A percentile compares a stretch with the other conserved stretches of the same genome.
phyloP scores from a whole-genome alignment of 495 filamentous ascomycete species.

The Hypoxylon subgilvum region DNA sequence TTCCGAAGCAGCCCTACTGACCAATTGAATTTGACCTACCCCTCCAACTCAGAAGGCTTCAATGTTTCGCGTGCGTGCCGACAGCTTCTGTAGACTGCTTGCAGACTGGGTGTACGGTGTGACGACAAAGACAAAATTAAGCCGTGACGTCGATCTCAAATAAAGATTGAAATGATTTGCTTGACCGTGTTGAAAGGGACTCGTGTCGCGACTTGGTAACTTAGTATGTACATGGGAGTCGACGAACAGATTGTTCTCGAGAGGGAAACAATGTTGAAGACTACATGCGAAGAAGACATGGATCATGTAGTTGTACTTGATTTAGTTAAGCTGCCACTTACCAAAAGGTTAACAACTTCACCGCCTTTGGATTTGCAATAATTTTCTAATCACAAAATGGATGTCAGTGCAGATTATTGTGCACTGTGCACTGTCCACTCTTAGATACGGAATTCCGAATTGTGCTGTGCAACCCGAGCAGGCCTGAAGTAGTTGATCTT shows the following conservation, averaged over 20 bases:
- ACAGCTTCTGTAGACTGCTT: conserved; percentile 8
- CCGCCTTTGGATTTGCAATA: conserved; percentile 26
- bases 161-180: not conserved
- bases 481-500: not conserved
- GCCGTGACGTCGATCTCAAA: conserved; percentile 9
- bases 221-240: too few species aligned
- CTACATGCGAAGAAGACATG: too few species aligned
- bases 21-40: conserved; percentile 20
- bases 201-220: too few species aligned
- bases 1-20: conserved; percentile 13
- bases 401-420: not conserved
- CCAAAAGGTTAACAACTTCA: conserved; percentile 3
- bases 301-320: not conserved
- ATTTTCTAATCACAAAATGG: too few species aligned
- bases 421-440: conserved; percentile 5
- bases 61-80: conserved; percentile 7
- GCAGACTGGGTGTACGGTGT: not conserved
- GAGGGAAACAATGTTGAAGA: too few species aligned
- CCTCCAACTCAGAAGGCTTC: conserved; percentile 29
- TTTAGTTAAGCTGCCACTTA: not conserved
- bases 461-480: conserved; percentile 12
- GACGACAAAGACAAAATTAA: not conserved
- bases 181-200: not conserved
- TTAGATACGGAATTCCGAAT: not conserved
- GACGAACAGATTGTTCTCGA: too few species aligned